These are phyloP conservation scores for Saccharomycopsis lassenensis DNA, from an alignment of 805 yeast species.

Conservation along the genomic window DNA sequence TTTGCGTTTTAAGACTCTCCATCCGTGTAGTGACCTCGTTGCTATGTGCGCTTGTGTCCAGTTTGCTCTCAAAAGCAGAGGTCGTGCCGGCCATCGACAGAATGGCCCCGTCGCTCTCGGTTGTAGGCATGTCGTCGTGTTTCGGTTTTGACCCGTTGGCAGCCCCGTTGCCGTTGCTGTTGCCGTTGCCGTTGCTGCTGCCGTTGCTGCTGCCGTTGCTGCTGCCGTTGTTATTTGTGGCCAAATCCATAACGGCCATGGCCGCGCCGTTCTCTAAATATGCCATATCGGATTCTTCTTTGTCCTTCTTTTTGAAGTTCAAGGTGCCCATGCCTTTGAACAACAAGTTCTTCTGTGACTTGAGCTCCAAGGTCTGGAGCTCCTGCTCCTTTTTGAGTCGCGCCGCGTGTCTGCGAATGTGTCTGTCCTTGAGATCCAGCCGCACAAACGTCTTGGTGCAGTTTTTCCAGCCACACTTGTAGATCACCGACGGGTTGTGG, in stretches of 20 bases:
- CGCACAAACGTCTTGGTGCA: conserved; percentile 57
- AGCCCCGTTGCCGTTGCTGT: too few relatives aligned
- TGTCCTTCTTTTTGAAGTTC: conserved; percentile 3
- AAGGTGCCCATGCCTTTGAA: conserved; percentile 17
- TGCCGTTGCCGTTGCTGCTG: background rate
- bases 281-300: too few relatives aligned
- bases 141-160: too few relatives aligned
- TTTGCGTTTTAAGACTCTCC: too few relatives aligned
- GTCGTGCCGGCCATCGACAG: too few relatives aligned
- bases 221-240: background rate
- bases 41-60: too few relatives aligned
- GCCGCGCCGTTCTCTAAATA: too few relatives aligned
- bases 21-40: too few relatives aligned
- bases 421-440: conserved; percentile 40
- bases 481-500: conserved; percentile 46
- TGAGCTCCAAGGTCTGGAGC: conserved; percentile 18
- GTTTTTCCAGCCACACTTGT: conserved; percentile 35
- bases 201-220: background rate
- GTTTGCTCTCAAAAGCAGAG: too few relatives aligned
- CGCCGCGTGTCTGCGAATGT: conserved; percentile 33
- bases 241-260: background rate
- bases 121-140: too few relatives aligned
- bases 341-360: conserved; percentile 13
- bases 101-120: too few relatives aligned
- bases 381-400: conserved; percentile 22